Percentiles rank a stretch among this genome's conserved stretches.
These are phyloP conservation scores for Pyronema omphalodes DNA, from an alignment of 495 filamentous ascomycete species.

Conservation along the genomic window DNA sequence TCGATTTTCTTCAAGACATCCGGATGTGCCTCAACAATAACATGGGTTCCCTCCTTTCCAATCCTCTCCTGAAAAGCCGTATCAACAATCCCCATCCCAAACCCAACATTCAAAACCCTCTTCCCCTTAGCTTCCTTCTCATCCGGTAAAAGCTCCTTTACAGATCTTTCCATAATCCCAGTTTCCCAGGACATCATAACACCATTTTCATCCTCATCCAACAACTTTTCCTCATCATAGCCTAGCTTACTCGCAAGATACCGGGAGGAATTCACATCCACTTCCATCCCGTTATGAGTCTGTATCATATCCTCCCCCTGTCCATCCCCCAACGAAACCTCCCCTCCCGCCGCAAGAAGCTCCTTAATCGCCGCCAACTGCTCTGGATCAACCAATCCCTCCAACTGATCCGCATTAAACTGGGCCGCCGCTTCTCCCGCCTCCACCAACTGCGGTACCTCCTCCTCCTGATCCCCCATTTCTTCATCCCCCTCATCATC, in stretches of 20 bases:
- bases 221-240: conserved; percentile 47
- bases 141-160: conserved; percentile 40
- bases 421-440: too few species aligned
- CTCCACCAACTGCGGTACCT: conserved; percentile 15
- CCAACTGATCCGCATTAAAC: conserved; percentile 1
- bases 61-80: conserved; percentile 44
- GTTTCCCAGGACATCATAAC: conserved; percentile 98
- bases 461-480: conserved; percentile 27
- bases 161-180: conserved; percentile 66
- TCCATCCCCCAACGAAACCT: neutral
- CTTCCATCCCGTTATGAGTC: neutral
- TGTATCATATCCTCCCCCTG: too few species aligned
- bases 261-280: conserved; percentile 14
- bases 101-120: conserved; percentile 74
- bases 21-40: conserved; percentile 73
- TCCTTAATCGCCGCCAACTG: neutral
- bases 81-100: conserved; percentile 94
- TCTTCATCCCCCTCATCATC: conserved; percentile 38
- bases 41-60: conserved; percentile 47
- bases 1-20: conserved; percentile 56
- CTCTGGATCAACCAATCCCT: conserved; percentile 7
- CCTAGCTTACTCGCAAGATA: conserved; percentile 66
- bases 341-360: neutral
- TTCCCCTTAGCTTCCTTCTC: conserved; percentile 27
- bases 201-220: conserved; percentile 66